phyloP scores from a whole-genome alignment of 495 filamentous ascomycete species.

The Penicillium fimorum region DNA sequence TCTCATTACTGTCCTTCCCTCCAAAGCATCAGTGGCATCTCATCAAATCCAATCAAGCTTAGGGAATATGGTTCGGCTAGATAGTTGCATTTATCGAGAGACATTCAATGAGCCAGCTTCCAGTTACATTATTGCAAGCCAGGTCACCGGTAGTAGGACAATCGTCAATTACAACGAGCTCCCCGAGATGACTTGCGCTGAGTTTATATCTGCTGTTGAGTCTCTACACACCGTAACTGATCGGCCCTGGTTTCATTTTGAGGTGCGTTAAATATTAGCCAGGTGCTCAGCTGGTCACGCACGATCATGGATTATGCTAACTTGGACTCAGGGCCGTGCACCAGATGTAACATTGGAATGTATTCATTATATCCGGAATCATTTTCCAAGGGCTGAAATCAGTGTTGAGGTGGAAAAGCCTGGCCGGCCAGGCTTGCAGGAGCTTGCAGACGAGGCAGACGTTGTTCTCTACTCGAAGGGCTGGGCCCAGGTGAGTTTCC shows the following conservation, averaged over 20 bases:
- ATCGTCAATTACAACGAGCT: slow-evolving; percentile 69
- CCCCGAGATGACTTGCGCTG: slow-evolving; percentile 60
- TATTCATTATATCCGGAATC: slow-evolving; percentile 54
- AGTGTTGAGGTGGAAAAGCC: slow-evolving; percentile 75
- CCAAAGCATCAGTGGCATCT: slow-evolving; percentile 35
- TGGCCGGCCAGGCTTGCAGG: slow-evolving; percentile 55
- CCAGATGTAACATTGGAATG: slow-evolving; percentile 62
- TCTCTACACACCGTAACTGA: slow-evolving; percentile 25
- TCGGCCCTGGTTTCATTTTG: slow-evolving; percentile 66
- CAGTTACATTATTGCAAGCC: slow-evolving; percentile 68
- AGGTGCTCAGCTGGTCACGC: background rate
- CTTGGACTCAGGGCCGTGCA: slow-evolving; percentile 56
- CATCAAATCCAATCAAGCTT: slow-evolving; percentile 43
- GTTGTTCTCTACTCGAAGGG: slow-evolving; percentile 68
- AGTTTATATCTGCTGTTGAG: slow-evolving; percentile 47
- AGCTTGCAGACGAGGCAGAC: slow-evolving; percentile 61
- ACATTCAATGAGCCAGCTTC: slow-evolving; percentile 57
- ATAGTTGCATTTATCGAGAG: slow-evolving; percentile 59
- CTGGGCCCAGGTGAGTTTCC: slow-evolving; percentile 60
- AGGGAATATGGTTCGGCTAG: slow-evolving; percentile 45
- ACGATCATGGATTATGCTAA: slow-evolving; percentile 4
- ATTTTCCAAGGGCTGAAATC: slow-evolving; percentile 47
- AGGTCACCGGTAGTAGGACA: slow-evolving; percentile 57
- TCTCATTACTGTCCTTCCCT: slow-evolving; percentile 46
- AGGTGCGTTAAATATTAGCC: slow-evolving; percentile 45